A percentile compares a stretch with the other conserved stretches of the same genome.
Conservation (phyloP, 1,284 basidiomycete genomes). For the Phenoliferia sp. region DNA sequence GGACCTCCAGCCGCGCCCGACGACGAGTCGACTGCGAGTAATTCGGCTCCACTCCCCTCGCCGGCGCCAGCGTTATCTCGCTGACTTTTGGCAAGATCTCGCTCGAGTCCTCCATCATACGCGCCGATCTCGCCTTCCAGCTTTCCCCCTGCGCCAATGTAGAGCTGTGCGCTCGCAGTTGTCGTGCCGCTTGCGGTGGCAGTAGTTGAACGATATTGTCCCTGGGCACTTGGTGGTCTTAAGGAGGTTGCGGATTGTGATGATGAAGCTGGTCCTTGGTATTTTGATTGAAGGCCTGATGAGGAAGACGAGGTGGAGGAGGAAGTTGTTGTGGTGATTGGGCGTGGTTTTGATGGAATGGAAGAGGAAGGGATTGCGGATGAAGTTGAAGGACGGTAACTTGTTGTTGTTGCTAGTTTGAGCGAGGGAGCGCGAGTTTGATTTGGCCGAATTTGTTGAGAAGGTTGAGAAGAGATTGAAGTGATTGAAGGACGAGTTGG, state of each 20-base stretch:
- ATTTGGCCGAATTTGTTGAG: too few relatives aligned
- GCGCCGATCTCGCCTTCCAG: constrained; percentile 59
- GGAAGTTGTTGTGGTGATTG: neutral
- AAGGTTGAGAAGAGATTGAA: neutral
- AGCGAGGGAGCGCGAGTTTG: constrained; percentile 17
- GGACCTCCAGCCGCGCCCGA: neutral
- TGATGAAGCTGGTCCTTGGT: neutral
- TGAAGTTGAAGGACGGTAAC: constrained; percentile 2
- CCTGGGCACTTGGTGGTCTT: neutral
- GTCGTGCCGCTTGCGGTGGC: neutral
- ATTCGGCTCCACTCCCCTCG: too few relatives aligned
- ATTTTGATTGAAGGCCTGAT: constrained; percentile 1
- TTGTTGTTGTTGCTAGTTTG: constrained; percentile 15
- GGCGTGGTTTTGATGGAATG: neutral
- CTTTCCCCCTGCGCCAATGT: neutral
- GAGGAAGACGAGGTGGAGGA: constrained; percentile 1
- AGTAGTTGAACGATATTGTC: neutral
- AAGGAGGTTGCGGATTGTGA: neutral
- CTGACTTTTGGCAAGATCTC: constrained; percentile 62
- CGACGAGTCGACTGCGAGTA: constrained; percentile 55
- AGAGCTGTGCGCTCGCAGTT: neutral
- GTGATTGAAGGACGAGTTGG: neutral
- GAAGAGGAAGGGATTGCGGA: neutral
- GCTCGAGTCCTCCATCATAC: constrained; percentile 81
- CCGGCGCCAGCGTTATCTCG: constrained; percentile 57